These are phyloP conservation scores for Podospora anserina DNA, from an alignment of 495 filamentous ascomycete species.

Conservation along the genomic window DNA sequence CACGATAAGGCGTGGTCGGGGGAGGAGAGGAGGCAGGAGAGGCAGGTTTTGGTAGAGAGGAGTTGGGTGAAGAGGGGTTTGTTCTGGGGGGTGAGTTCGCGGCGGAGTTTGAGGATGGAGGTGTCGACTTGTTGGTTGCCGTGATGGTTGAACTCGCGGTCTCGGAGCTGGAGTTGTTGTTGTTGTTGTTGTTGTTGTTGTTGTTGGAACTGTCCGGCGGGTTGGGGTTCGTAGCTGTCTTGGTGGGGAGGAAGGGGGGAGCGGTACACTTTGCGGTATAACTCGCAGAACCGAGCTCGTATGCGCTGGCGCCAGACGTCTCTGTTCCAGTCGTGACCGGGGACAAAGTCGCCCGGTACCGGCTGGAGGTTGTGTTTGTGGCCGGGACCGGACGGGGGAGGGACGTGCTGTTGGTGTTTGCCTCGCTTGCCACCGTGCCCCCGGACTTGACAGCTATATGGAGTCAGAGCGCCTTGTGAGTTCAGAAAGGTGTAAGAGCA, in stretches of 20 bases:
- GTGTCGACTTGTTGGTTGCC: background rate
- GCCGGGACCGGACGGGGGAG: background rate
- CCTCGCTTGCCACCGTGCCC: background rate
- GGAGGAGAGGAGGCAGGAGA: background rate
- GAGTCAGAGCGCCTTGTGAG: background rate
- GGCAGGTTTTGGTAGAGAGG: constrained; percentile 11
- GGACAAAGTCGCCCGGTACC: background rate
- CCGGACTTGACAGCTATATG: background rate
- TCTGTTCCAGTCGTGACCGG: background rate
- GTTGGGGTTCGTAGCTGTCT: background rate
- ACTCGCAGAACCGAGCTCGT: background rate
- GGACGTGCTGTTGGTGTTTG: background rate
- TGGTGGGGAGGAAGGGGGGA: background rate
- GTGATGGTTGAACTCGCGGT: too few relatives aligned
- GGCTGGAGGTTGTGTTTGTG: background rate
- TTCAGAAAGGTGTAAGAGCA: background rate
- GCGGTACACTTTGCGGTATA: background rate
- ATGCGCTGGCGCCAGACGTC: background rate
- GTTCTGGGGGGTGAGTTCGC: background rate
- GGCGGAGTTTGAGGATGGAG: background rate
- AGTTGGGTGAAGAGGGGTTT: background rate
- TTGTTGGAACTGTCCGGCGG: background rate
- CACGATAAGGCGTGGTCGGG: constrained; percentile 7
- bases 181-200: background rate
- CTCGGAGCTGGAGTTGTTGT: background rate